phyloP scores from a whole-genome alignment of 179 eudicot species.

The Drosera spatulata region DNA sequence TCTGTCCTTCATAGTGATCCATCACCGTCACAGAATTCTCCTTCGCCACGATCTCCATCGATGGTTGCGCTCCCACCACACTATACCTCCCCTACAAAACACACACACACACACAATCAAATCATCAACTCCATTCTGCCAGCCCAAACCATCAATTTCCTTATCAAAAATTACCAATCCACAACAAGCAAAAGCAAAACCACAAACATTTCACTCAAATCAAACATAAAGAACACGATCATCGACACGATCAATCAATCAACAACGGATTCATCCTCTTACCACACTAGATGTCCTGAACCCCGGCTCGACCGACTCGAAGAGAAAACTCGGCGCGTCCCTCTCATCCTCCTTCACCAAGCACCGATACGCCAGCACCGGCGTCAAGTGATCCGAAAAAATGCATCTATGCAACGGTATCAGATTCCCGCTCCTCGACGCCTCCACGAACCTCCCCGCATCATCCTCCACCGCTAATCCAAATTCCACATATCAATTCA shows the following conservation, averaged over 20 bases:
- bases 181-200: neutral
- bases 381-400: slow-evolving; percentile 83
- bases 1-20: slow-evolving; percentile 67
- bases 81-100: slow-evolving; percentile 78
- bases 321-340: slow-evolving; percentile 85
- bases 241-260: too few species aligned
- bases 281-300: slow-evolving; percentile 40
- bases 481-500: too few species aligned
- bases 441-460: slow-evolving; percentile 39
- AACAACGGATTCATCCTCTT: slow-evolving; percentile 9
- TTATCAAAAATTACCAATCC: neutral
- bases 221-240: too few species aligned
- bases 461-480: slow-evolving; percentile 1
- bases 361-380: slow-evolving; percentile 85
- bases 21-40: slow-evolving; percentile 78
- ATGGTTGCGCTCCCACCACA: slow-evolving; percentile 96
- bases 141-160: neutral
- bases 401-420: slow-evolving; percentile 59
- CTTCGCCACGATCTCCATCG: slow-evolving; percentile 93
- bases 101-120: slow-evolving; percentile 4
- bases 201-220: neutral
- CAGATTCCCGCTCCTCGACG: slow-evolving; percentile 56
- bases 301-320: slow-evolving; percentile 85
- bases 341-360: slow-evolving; percentile 77
- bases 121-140: neutral